These are phyloP conservation scores for Quercus suber DNA, from an alignment of 306 rosid genomes.

Conservation along the genomic window DNA sequence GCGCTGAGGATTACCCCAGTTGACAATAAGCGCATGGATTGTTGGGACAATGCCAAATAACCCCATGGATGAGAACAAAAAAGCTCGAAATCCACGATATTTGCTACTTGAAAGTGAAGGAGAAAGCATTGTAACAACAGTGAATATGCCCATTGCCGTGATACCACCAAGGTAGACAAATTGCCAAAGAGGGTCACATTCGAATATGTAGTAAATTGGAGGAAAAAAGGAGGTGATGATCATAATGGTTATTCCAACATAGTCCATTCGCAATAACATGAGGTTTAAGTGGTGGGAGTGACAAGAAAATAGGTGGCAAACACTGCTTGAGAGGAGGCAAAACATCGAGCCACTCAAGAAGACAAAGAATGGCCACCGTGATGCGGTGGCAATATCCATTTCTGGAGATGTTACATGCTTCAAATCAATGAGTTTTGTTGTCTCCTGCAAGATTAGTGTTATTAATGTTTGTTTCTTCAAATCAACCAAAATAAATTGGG, in stretches of 20 bases:
- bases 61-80: conserved; percentile 88
- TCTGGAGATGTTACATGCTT: conserved; percentile 41
- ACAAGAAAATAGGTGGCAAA: conserved; percentile 91
- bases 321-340: conserved; percentile 89
- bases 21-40: conserved; percentile 61
- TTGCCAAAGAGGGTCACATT: conserved; percentile 86
- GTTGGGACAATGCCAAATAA: conserved; percentile 87
- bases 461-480: background rate
- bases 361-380: conserved; percentile 89
- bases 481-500: background rate
- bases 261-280: conserved; percentile 63
- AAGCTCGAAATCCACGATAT: conserved; percentile 61
- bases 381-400: conserved; percentile 28
- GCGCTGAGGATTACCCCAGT: conserved; percentile 78
- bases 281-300: conserved; percentile 65
- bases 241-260: conserved; percentile 77
- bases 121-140: conserved; percentile 61
- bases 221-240: conserved; percentile 96
- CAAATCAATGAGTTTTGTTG: conserved; percentile 47
- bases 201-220: conserved; percentile 89
- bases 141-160: conserved; percentile 77
- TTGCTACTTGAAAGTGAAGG: conserved; percentile 53
- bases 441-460: conserved; percentile 44
- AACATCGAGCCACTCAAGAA: conserved; percentile 90
- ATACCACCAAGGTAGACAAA: conserved; percentile 72